Base-by-base conservation (phyloP, 2,329 filamentous ascomycete species). In the Aspergillus melleus region DNA sequence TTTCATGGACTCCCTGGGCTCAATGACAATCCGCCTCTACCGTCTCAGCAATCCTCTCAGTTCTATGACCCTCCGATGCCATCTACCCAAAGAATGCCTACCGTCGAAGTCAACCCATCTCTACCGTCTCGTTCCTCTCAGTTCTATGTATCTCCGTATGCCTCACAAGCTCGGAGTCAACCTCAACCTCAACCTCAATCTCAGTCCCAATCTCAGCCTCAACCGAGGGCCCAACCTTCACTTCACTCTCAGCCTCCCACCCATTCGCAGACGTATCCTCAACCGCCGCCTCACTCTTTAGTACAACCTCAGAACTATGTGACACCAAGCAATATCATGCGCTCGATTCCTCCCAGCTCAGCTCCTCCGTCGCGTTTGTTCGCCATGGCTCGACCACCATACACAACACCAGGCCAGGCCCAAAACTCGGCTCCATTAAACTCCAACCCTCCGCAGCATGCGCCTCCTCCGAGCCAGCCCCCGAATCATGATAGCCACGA, bases 1-100 rank as follows among this genome's bases (percentile, higher is more conserved):
- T 55, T 55, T 4, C 60, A 58, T 24, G 36, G 47, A n/a, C 39
- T 26, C 24, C 54, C 4, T 54, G 49, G 22, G 22, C 56, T 9
- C 56, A 61, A 29, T 61, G 53, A 14, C 42, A 32, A 32, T 16
- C 24, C 9, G 19, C 20, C 44, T 47, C 44, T 14, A 42, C 36
- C 6, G 36, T 8, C 36, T 42, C 5, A 1, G 14, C 0, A 5
- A n/a, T 14, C 14, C 0, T 42, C 5, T 42, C 36, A 42, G 36
- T 29, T 10, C 26, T 9, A 59, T 49, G 4, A 52, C 32, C 22
- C 53, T 11, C 49, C 49, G 4, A 20, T 46, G 16, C 20, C 24
- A 14, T 46, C 52, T 26, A 55, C 53, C 5, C 60, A 58, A 24
- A 36, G 47, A n/a, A 39, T 26, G 30, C 49, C 4, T 52, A 51